phyloP scores from a whole-genome alignment of 306 rosid genomes.

The Mimosa pudica region DNA sequence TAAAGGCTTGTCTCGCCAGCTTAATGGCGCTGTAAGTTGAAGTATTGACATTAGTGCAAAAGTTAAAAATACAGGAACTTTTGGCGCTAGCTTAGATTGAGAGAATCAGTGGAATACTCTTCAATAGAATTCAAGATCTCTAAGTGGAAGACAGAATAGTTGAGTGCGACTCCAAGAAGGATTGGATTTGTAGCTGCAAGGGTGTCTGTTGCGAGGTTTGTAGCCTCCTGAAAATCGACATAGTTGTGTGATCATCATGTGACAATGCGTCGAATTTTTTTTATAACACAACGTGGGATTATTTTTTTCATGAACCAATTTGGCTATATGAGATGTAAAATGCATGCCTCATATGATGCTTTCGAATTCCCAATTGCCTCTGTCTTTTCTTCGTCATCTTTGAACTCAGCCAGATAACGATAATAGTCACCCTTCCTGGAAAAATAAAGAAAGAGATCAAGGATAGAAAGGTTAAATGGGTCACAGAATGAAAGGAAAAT shows the following conservation, averaged over 20 bases:
- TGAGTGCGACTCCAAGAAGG: slow-evolving; percentile 97
- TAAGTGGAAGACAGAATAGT: slow-evolving; percentile 92
- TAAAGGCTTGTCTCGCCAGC: slow-evolving; percentile 95
- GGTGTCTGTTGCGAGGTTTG: slow-evolving; percentile 73
- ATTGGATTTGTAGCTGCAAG: slow-evolving; percentile 94
- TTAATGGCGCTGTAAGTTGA: slow-evolving; percentile 82
- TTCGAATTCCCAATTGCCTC: slow-evolving; percentile 68
- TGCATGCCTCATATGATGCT: slow-evolving; percentile 72
- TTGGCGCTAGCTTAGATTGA: slow-evolving; percentile 14
- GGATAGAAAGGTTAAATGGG: neutral
- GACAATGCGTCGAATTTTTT: too few species aligned
- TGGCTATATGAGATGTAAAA: slow-evolving; percentile 9
- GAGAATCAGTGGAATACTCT: slow-evolving; percentile 47
- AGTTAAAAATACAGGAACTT: slow-evolving; percentile 10
- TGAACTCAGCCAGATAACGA: slow-evolving; percentile 78
- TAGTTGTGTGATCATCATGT: slow-evolving; percentile 27
- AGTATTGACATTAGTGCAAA: slow-evolving; percentile 22
- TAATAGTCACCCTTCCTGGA: slow-evolving; percentile 74
- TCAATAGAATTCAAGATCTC: slow-evolving; percentile 96
- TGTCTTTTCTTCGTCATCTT: slow-evolving; percentile 58
- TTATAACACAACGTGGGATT: neutral
- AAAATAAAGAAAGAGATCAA: slow-evolving; percentile 27
- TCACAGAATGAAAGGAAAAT: neutral
- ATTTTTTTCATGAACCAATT: slow-evolving; percentile 8
- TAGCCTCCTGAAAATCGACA: slow-evolving; percentile 64